Evolutionary conservation across 805 yeast genomes (phyloP).

Genomic region (Tetrapisispora iriomotensis): DNA sequence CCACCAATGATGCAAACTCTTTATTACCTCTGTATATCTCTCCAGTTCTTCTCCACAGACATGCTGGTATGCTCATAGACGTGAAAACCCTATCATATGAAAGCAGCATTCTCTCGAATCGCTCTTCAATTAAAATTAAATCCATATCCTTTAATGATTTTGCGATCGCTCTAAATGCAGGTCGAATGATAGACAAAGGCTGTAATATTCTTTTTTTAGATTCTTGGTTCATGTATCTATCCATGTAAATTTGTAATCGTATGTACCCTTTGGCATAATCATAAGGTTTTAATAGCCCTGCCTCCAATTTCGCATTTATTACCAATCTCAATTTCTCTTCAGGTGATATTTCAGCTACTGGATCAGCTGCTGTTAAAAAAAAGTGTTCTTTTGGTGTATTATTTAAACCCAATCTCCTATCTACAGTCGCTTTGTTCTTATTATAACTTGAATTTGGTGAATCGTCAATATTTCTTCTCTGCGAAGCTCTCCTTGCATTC

Average conservation of each 20-base stretch:
- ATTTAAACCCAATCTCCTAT: constrained; percentile 9
- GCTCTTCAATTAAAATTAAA: constrained; percentile 83
- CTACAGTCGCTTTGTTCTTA: constrained; percentile 1
- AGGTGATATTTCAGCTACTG: constrained; percentile 87
- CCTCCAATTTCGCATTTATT: constrained; percentile 86
- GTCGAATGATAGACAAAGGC: constrained; percentile 77
- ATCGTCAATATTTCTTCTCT: too few relatives aligned
- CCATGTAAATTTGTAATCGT: constrained; percentile 82
- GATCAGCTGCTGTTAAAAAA: constrained; percentile 93
- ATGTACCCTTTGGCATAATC: constrained; percentile 93
- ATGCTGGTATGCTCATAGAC: constrained; percentile 95
- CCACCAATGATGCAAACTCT: constrained; percentile 90
- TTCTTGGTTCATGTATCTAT: constrained; percentile 75
- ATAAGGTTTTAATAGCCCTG: constrained; percentile 86
- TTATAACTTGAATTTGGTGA: background rate
- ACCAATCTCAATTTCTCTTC: constrained; percentile 90
- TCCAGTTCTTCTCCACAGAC: constrained; percentile 95
- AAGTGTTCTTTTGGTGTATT: constrained; percentile 88
- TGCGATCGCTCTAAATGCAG: constrained; percentile 90
- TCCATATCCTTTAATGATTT: constrained; percentile 84
- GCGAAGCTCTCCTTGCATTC: too few relatives aligned
- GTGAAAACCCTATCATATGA: constrained; percentile 94
- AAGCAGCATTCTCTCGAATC: constrained; percentile 83
- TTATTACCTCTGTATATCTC: constrained; percentile 92
- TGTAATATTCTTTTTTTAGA: constrained; percentile 78